A percentile compares a stretch with the other conserved stretches of the same genome.
Evolutionary conservation across 2,329 filamentous ascomycete genomes (phyloP).

Genomic region (Tolypocladium guangdongense): DNA sequence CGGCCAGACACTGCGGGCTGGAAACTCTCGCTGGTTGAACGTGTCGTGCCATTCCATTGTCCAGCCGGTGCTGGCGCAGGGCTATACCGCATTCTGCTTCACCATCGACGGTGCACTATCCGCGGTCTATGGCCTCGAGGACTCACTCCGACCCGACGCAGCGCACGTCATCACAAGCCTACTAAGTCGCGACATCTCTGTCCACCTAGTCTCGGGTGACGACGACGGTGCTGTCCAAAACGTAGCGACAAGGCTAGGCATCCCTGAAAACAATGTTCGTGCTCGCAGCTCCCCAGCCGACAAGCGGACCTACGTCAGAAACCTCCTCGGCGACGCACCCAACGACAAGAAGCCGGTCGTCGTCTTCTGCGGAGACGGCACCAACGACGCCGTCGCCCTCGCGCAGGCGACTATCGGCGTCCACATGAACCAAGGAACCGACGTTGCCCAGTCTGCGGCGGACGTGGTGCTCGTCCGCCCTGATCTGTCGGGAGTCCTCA

Average conservation of each 20-base stretch:
- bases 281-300: slow-evolving; percentile 33
- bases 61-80: slow-evolving; percentile 19
- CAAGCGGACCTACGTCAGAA: slow-evolving; percentile 33
- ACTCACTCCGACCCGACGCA: slow-evolving; percentile 34
- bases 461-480: slow-evolving; percentile 58
- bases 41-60: slow-evolving; percentile 21
- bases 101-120: slow-evolving; percentile 21
- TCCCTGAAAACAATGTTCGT: slow-evolving; percentile 24
- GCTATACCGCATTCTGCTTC: slow-evolving; percentile 37
- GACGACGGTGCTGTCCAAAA: slow-evolving; percentile 35
- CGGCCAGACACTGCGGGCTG: slow-evolving; percentile 28
- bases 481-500: slow-evolving; percentile 42
- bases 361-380: slow-evolving; percentile 43
- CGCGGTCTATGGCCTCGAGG: slow-evolving; percentile 35
- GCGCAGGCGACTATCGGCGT: slow-evolving; percentile 61
- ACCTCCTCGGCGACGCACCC: slow-evolving; percentile 15
- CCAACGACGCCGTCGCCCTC: slow-evolving; percentile 66
- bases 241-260: slow-evolving; percentile 27
- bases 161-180: slow-evolving; percentile 22
- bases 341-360: neutral
- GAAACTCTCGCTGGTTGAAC: slow-evolving; percentile 38
- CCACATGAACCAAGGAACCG: slow-evolving; percentile 50
- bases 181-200: slow-evolving; percentile 23
- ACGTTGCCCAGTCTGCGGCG: slow-evolving; percentile 55
- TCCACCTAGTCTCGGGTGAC: slow-evolving; percentile 43